Base-by-base conservation (phyloP, 2,329 filamentous ascomycete genomes). In the Diaporthe amygdali region DNA sequence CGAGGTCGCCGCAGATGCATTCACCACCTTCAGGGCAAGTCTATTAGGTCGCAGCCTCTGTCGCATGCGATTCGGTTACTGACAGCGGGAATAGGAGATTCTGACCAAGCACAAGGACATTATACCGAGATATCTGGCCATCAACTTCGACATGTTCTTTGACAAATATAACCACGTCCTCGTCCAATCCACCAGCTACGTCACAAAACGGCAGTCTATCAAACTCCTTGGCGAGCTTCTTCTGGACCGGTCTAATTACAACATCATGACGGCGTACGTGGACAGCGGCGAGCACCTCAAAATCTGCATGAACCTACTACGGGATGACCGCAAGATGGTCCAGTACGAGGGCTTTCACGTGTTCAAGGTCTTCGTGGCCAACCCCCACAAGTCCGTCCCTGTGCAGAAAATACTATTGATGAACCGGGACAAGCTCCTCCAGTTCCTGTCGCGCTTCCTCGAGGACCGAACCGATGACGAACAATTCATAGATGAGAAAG, bases 311-410 rank as follows among this genome's bases (percentile, higher is more conserved):
- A 98, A 97, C 81, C 87, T 99, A 72, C 86, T 99, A 73, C 92
- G 95, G 76, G 96, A 98, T 81, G 96, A 98, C 81, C 91, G 96
- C 76, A 96, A 97, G 82, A 99, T 99, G 95, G 96, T 99, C 73
- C 96, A 98, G 82, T 99, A 99, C 81, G 96, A 99, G 81, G 96
- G 95, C 9, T 99, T 99, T 81, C 96, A 99, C 80, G 96, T 99
- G 51, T 99, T 99, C 88, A 99, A 99, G 86, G 96, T 99, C 74
- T 99, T 99, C 82, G 96, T 98, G 68, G 96, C 96, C 72, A 99
- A 99, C 80, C 96, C 96, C 9, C 95, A 98, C 85, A 99, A 99
- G 84, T 97, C 94, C n/a, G 87, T 96, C 72, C 94, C 95, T 41
- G 96, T 99, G 61, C 95, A 97, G 80, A 94, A 96, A 80, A 97